Evolutionary conservation across 2,329 filamentous ascomycete genomes (phyloP), one percentile per base, ranked within the genome.

Genomic region (Furcasterigmium sp.): DNA sequence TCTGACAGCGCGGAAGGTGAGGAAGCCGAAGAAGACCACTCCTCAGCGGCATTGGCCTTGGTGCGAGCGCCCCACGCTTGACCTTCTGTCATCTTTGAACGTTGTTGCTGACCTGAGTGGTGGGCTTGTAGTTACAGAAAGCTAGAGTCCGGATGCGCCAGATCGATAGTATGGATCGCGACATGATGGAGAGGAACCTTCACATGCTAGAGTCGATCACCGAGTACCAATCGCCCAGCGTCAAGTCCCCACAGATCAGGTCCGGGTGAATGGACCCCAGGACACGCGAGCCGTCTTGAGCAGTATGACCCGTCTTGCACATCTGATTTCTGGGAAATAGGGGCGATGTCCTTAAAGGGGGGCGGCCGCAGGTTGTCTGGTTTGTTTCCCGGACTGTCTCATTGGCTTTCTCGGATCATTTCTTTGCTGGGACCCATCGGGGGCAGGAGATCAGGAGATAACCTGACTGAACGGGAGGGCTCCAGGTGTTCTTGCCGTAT

Each of bases 11-110:
- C 61, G 56, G 67, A 67, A 59, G 78, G 75, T 76, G 78, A 82
- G 78, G 67, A 67, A 60, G 32, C 32, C 29, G 39, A 41, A 14
- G 72, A 77, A 56, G 80, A 84, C 60, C 68, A 78, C 69, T 79
- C 78, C 63, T 83, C 80, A 59, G 69, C 73, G 60, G 80, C 80
- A 64, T 71, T 84, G 66, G 79, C 80, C 68, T 78, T 76, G 79
- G 80, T 84, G 76, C 73, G 80, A 69, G 58, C 64, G 62, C 66
- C 71, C 71, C 65, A 64, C 69, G 63, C 60, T 65, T 69, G 61
- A 61, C 62, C 58, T n/a, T n/a, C n/a, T n/a, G 56, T 60, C 60
- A 56, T 59, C 51, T 19, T 23, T 6, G 13, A 18, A 18, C 38
- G 26, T 26, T 43, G 47, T 45, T 51, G 46, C 55, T 62, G 54